phyloP scores from a whole-genome alignment of 306 rosid genomes.

The Myrica gale region DNA sequence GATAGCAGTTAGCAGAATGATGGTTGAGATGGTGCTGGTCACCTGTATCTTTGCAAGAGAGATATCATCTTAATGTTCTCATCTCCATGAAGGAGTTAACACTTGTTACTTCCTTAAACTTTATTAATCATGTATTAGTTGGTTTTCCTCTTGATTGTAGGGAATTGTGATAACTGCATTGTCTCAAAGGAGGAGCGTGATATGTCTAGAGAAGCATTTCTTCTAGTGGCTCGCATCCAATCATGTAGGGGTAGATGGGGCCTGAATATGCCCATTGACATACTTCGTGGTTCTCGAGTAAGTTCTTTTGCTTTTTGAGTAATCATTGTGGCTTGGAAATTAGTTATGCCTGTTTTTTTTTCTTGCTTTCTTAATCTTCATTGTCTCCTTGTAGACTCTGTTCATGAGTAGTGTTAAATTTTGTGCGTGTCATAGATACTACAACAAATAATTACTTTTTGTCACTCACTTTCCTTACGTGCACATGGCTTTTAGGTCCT shows the following conservation, averaged over 20 bases:
- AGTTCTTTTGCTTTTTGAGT: constrained; percentile 36
- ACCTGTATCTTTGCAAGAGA: background rate
- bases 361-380: constrained; percentile 6
- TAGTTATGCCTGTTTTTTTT: background rate
- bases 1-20: background rate
- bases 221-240: constrained; percentile 80
- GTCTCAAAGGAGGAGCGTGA: constrained; percentile 60
- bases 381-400: constrained; percentile 3
- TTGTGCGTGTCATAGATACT: background rate
- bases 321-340: background rate
- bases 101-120: background rate
- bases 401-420: background rate
- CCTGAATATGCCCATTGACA: constrained; percentile 76
- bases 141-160: constrained; percentile 39
- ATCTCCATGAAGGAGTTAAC: background rate
- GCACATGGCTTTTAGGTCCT: background rate
- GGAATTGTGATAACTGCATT: constrained; percentile 83
- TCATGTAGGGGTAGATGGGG: constrained; percentile 75
- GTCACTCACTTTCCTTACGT: constrained; percentile 2
- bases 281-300: constrained; percentile 90
- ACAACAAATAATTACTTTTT: constrained; percentile 13
- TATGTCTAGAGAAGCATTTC: constrained; percentile 85
- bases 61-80: background rate
- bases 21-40: constrained; percentile 16
- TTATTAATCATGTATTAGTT: constrained; percentile 14